Conservation (phyloP, 345 rosid genomes). For the Salix arbutifolia region DNA sequence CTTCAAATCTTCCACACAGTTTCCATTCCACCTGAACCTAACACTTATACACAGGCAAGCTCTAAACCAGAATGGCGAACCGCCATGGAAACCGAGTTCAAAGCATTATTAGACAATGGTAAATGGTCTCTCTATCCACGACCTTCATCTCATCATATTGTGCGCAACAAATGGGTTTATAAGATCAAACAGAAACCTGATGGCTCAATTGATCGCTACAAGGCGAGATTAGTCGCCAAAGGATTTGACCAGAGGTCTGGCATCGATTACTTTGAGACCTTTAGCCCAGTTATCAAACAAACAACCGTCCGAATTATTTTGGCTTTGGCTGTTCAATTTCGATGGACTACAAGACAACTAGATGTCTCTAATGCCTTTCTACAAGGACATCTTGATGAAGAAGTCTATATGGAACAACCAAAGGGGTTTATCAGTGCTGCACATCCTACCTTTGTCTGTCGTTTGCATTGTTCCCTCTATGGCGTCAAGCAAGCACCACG, state of each 20-base stretch:
- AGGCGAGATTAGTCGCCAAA: background rate
- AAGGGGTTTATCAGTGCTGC: background rate
- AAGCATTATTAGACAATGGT: background rate
- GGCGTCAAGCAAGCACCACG: background rate
- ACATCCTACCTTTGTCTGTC: background rate
- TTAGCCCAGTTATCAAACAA: background rate
- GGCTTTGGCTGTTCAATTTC: no score
- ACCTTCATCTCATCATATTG: no score
- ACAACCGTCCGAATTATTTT: background rate
- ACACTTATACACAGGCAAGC: background rate
- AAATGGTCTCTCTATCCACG: no score
- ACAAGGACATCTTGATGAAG: background rate
- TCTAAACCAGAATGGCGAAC: background rate
- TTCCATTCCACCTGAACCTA: fast-evolving
- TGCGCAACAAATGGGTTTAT: no score
- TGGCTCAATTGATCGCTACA: background rate
- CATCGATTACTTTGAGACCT: background rate
- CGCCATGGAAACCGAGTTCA: background rate
- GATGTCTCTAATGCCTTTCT: background rate
- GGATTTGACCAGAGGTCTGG: background rate
- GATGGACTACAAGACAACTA: no score
- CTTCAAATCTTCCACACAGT: background rate
- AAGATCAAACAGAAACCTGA: background rate
- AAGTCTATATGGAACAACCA: background rate
- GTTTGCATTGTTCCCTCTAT: background rate